Conservation (phyloP, 2,329 filamentous ascomycete species). For the Ophidiomyces ophidiicola region DNA sequence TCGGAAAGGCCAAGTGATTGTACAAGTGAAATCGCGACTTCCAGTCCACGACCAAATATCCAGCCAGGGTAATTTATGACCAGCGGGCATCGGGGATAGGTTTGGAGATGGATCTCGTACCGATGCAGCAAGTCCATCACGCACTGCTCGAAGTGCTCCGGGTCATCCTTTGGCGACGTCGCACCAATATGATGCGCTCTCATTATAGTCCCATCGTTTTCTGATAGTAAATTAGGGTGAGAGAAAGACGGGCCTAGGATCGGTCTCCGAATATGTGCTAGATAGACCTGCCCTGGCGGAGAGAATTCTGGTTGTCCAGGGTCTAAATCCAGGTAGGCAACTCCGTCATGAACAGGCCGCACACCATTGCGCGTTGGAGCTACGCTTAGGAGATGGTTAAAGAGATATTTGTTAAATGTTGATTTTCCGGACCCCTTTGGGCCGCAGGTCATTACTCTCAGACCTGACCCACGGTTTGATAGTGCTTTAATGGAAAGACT, state of each 20-base stretch:
- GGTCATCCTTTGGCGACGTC: constrained; percentile 43
- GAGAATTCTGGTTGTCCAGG: constrained; percentile 48
- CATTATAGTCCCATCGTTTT: constrained; percentile 29
- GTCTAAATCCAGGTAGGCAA: constrained; percentile 48
- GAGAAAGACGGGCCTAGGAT: constrained; percentile 47
- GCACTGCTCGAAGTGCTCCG: constrained; percentile 44
- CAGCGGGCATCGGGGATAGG: constrained; percentile 36
- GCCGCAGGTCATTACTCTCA: constrained; percentile 41
- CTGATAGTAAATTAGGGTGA: constrained; percentile 34
- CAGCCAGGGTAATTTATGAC: constrained; percentile 48
- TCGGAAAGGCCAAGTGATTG: constrained; percentile 38
- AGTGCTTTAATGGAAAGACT: constrained; percentile 34
- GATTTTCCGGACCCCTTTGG: constrained; percentile 48
- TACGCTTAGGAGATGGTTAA: constrained; percentile 42
- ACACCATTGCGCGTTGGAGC: constrained; percentile 24
- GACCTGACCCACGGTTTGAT: constrained; percentile 29
- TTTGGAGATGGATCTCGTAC: constrained; percentile 33
- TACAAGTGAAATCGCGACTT: constrained; percentile 38
- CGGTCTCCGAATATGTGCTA: constrained; percentile 40
- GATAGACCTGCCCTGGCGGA: constrained; percentile 47
- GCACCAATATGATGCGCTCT: constrained; percentile 44
- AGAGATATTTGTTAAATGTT: constrained; percentile 44
- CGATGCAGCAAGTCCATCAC: constrained; percentile 41
- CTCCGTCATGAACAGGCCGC: constrained; percentile 27
- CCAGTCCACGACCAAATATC: constrained; percentile 42